These are phyloP conservation scores for Chaetomium sp. DNA, from an alignment of 2,329 filamentous ascomycete species.

Conservation along the genomic window DNA sequence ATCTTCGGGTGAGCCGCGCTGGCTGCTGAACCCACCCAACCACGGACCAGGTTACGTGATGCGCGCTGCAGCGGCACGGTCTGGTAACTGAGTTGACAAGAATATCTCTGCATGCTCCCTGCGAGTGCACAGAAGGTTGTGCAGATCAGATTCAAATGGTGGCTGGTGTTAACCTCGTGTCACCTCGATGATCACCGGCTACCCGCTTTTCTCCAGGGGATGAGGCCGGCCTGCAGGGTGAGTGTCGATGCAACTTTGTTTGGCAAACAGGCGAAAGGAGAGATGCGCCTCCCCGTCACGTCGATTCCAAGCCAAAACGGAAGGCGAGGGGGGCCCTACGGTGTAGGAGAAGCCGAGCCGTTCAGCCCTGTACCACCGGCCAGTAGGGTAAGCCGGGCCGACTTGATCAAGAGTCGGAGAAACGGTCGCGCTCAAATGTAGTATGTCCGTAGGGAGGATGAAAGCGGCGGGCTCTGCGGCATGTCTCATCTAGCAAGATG, in stretches of 20 bases:
- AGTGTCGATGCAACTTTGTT: background rate
- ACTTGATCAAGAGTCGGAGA: background rate
- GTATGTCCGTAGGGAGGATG: background rate
- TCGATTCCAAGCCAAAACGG: background rate
- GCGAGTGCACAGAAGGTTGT: background rate
- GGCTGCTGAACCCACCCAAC: no score
- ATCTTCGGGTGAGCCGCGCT: slow-evolving; percentile 3
- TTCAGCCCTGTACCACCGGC: background rate
- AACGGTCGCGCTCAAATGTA: background rate
- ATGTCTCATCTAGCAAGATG: background rate
- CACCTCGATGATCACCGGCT: background rate
- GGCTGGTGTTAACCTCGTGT: background rate
- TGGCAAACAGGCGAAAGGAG: background rate
- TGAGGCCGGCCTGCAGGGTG: background rate
- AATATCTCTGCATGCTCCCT: slow-evolving; percentile 2
- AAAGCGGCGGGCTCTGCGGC: background rate
- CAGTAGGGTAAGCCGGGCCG: background rate
- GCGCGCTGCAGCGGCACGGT: slow-evolving; percentile 1
- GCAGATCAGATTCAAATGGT: background rate
- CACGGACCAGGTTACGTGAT: slow-evolving; percentile 1
- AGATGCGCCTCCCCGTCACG: background rate
- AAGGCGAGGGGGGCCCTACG: background rate
- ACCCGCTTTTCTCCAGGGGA: background rate
- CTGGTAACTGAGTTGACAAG: slow-evolving; percentile 6
- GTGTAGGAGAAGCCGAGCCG: background rate